phyloP scores from a whole-genome alignment of 305 asterid genomes.

The Petunia hybrid region DNA sequence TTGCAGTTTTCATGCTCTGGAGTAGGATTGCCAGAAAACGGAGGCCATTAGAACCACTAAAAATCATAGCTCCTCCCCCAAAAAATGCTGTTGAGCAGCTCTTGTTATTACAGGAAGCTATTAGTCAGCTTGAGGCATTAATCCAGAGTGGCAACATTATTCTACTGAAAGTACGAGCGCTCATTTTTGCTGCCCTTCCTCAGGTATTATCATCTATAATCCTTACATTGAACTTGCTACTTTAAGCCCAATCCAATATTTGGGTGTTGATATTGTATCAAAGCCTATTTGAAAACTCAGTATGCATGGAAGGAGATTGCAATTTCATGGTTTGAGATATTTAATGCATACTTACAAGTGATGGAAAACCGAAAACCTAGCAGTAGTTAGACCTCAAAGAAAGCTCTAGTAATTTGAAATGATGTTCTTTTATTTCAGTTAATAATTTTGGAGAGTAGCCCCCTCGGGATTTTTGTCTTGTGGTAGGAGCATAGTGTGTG shows the following conservation, averaged over 20 bases:
- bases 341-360: neutral
- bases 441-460: no score
- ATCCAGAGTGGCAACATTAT: conserved; percentile 77
- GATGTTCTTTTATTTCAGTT: no score
- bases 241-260: neutral
- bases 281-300: conserved; percentile 7
- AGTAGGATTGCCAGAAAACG: conserved; percentile 54
- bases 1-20: conserved; percentile 77
- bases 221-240: neutral
- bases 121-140: conserved; percentile 66
- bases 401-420: no score
- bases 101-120: conserved; percentile 77
- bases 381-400: neutral
- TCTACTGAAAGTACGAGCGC: conserved; percentile 77
- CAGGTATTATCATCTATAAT: conserved; percentile 57
- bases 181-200: conserved; percentile 71
- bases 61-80: conserved; percentile 68
- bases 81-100: conserved; percentile 92
- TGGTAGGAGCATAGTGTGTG: no score
- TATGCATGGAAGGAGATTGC: conserved; percentile 18
- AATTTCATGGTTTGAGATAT: neutral
- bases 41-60: conserved; percentile 66
- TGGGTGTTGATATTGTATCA: conserved; percentile 16
- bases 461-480: no score
- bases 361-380: neutral